Percentiles rank a stretch among this genome's conserved stretches.
Evolutionary conservation across 495 filamentous ascomycete species (phyloP).

Genomic region (Aspergillus baeticus): DNA sequence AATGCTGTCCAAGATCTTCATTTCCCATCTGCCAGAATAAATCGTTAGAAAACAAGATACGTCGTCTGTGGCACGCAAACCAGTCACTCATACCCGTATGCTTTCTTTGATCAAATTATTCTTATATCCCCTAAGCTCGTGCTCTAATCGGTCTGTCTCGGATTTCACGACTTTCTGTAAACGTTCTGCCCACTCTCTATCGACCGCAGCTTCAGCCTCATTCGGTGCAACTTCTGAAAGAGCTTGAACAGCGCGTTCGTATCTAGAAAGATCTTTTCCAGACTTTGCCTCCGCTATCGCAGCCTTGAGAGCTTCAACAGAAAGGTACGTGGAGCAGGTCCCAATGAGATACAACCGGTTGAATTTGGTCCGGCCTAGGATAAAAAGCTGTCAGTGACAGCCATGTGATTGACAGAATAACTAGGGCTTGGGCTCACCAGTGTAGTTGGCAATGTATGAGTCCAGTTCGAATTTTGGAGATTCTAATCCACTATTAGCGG

Average conservation of each 20-base stretch:
- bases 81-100: slow-evolving; percentile 67
- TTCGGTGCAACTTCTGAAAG: slow-evolving; percentile 60
- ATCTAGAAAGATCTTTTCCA: slow-evolving; percentile 70
- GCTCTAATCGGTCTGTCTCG: slow-evolving; percentile 71
- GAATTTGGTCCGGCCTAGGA: slow-evolving; percentile 66
- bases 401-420: background rate
- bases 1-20: slow-evolving; percentile 70
- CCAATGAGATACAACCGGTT: slow-evolving; percentile 82
- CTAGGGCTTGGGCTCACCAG: slow-evolving; percentile 52
- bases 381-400: background rate
- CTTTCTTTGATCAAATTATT: slow-evolving; percentile 98
- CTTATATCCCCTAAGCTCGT: slow-evolving; percentile 88
- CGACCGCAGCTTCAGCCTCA: slow-evolving; percentile 65
- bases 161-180: slow-evolving; percentile 60
- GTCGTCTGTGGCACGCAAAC: background rate
- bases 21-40: slow-evolving; percentile 62
- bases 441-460: slow-evolving; percentile 87
- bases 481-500: slow-evolving; percentile 48
- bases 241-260: slow-evolving; percentile 64
- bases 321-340: slow-evolving; percentile 69
- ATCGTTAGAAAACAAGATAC: slow-evolving; percentile 10
- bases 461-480: slow-evolving; percentile 91
- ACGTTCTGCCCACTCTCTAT: slow-evolving; percentile 67
- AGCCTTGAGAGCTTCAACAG: slow-evolving; percentile 75
- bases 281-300: slow-evolving; percentile 75